phyloP scores from a whole-genome alignment of 306 rosid species.

The Dicorynia guianensis region DNA sequence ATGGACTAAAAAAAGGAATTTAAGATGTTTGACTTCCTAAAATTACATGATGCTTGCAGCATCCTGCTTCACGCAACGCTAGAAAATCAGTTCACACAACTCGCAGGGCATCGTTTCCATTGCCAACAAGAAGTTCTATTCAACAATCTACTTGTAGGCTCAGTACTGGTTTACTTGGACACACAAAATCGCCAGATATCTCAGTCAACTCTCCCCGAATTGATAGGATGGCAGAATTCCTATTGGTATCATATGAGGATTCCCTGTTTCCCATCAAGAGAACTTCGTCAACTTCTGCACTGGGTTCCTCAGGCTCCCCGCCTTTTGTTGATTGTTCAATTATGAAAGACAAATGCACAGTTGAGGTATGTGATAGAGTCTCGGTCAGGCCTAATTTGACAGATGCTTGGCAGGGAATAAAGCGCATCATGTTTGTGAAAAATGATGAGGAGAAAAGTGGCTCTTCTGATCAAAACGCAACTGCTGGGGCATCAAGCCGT shows the following conservation, averaged over 20 bases:
- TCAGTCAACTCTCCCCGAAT: slow-evolving; percentile 97
- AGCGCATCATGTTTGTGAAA: slow-evolving; percentile 61
- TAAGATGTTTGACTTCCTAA: slow-evolving; percentile 39
- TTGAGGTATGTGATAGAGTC: slow-evolving; percentile 64
- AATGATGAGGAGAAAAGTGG: slow-evolving; percentile 63
- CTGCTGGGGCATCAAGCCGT: slow-evolving; percentile 92
- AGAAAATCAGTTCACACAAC: slow-evolving; percentile 52
- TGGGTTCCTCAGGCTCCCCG: slow-evolving; percentile 62
- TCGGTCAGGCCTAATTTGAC: slow-evolving; percentile 54
- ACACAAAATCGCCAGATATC: slow-evolving; percentile 74
- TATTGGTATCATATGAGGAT: slow-evolving; percentile 78
- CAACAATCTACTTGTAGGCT: slow-evolving; percentile 54
- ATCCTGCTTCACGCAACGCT: slow-evolving; percentile 53
- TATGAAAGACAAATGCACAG: slow-evolving; percentile 90
- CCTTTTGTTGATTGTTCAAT: slow-evolving; percentile 66
- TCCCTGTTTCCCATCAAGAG: slow-evolving; percentile 53
- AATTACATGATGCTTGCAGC: slow-evolving; percentile 52
- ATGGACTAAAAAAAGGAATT: not conserved
- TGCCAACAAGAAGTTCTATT: slow-evolving; percentile 51
- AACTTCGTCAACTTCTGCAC: slow-evolving; percentile 54
- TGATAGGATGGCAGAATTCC: slow-evolving; percentile 96
- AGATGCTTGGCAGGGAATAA: slow-evolving; percentile 73
- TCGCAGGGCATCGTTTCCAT: slow-evolving; percentile 89
- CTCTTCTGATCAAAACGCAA: slow-evolving; percentile 88
- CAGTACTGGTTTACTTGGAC: slow-evolving; percentile 54